These are phyloP conservation scores for Cercospora citrullina DNA, from an alignment of 2,329 filamentous ascomycete genomes.

Conservation along the genomic window DNA sequence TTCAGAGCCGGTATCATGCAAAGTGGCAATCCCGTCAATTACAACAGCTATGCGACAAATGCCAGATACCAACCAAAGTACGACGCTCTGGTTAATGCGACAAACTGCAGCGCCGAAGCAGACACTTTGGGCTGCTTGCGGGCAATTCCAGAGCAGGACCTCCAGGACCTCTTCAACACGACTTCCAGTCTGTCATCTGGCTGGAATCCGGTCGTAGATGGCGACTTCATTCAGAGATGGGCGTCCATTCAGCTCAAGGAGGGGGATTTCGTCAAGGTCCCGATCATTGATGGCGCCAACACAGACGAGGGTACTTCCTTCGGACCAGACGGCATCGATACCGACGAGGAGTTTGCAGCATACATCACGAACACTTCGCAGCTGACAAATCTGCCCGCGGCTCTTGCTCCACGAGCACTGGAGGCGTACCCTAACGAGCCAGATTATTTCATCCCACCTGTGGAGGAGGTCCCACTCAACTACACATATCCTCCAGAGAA, in stretches of 20 bases:
- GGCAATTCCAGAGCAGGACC: conserved; percentile 34
- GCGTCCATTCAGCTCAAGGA: conserved; percentile 56
- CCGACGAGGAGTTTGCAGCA: conserved; percentile 53
- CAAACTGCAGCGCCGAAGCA: conserved; percentile 57
- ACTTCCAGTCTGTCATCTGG: conserved; percentile 33
- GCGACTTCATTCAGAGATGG: conserved; percentile 56
- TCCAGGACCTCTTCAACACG: conserved; percentile 37
- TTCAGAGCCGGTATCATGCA: conserved; percentile 52
- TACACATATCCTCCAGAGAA: conserved; percentile 39
- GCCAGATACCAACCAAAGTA: conserved; percentile 57
- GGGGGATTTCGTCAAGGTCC: conserved; percentile 62
- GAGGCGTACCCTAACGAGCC: conserved; percentile 56
- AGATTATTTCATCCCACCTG: conserved; percentile 50
- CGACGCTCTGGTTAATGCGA: conserved; percentile 59
- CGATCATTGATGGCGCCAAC: conserved; percentile 56
- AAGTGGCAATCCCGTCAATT: conserved; percentile 37
- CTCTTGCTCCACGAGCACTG: conserved; percentile 45
- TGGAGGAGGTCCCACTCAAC: conserved; percentile 42
- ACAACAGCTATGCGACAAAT: conserved; percentile 26
- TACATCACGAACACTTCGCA: conserved; percentile 39
- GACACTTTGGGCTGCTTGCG: conserved; percentile 69
- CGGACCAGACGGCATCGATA: conserved; percentile 56
- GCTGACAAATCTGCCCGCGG: conserved; percentile 25
- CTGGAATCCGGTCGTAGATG: conserved; percentile 54
- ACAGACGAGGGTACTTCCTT: conserved; percentile 65